Conservation (phyloP, 78 protist species). For the Chrysochromulina parva region DNA sequence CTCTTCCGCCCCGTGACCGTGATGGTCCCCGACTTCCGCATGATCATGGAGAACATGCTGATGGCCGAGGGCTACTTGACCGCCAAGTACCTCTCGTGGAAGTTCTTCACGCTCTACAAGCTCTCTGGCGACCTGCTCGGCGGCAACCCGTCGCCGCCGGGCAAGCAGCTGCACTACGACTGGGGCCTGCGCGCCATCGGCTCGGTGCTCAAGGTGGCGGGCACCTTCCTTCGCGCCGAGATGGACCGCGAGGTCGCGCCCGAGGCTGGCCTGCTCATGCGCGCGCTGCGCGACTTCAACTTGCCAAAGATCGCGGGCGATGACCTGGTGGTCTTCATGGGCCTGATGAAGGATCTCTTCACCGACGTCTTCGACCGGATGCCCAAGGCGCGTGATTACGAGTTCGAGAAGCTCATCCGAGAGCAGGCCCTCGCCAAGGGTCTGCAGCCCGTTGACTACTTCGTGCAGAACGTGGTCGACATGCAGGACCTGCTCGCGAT, state of each 20-base stretch:
- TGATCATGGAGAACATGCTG: slow-evolving; percentile 82
- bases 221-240: slow-evolving; percentile 75
- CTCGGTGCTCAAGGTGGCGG: slow-evolving; percentile 83
- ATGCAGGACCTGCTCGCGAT: slow-evolving; percentile 70
- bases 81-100: slow-evolving; percentile 65
- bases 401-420: slow-evolving; percentile 41
- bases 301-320: slow-evolving; percentile 57
- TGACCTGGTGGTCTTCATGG: slow-evolving; percentile 72
- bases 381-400: slow-evolving; percentile 37
- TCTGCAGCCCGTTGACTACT: slow-evolving; percentile 62
- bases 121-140: slow-evolving; percentile 70
- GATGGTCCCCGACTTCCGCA: slow-evolving; percentile 79
- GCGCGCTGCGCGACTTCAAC: slow-evolving; percentile 82
- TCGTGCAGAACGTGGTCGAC: slow-evolving; percentile 75
- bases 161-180: slow-evolving; percentile 82
- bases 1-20: slow-evolving; percentile 52
- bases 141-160: no score
- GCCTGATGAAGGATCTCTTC: slow-evolving; percentile 73
- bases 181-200: slow-evolving; percentile 93
- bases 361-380: slow-evolving; percentile 36
- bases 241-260: slow-evolving; percentile 14
- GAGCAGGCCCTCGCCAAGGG: background rate
- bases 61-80: slow-evolving; percentile 45
- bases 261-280: slow-evolving; percentile 71
- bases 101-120: slow-evolving; percentile 77